A percentile compares a stretch with the other conserved stretches of the same genome.
phyloP scores from a whole-genome alignment of 768 basidiomycete species.

The Collybiopsis luxurians region DNA sequence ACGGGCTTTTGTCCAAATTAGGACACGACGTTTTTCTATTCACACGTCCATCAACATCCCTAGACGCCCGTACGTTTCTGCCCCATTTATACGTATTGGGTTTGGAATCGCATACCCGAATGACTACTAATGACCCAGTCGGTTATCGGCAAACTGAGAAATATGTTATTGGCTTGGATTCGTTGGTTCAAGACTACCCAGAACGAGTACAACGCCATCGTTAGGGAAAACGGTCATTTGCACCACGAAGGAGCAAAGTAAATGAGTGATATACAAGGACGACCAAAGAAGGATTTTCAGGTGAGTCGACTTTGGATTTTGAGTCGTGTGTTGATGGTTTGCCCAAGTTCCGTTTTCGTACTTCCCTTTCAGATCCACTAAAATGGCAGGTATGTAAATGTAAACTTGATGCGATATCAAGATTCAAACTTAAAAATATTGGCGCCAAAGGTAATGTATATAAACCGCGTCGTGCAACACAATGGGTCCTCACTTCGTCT shows the following conservation, averaged over 20 bases:
- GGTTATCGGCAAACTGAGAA: too few relatives aligned
- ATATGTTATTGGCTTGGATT: too few relatives aligned
- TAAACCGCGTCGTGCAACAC: slow-evolving; percentile 2
- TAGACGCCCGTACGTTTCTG: background rate
- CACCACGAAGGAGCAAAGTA: background rate
- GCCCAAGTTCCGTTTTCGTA: background rate
- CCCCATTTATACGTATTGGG: too few relatives aligned
- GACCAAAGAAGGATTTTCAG: slow-evolving; percentile 5
- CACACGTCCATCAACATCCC: background rate
- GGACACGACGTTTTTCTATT: background rate
- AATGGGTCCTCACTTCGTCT: background rate
- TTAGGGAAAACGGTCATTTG: background rate
- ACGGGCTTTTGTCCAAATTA: background rate
- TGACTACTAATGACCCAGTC: too few relatives aligned
- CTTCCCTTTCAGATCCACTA: slow-evolving; percentile 1
- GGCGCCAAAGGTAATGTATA: background rate
- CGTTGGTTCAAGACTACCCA: background rate
- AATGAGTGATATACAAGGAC: slow-evolving; percentile 2
- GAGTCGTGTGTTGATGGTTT: background rate
- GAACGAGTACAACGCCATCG: slow-evolving; percentile 1
- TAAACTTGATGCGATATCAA: background rate
- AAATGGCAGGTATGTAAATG: slow-evolving; percentile 1
- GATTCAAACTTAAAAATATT: background rate
- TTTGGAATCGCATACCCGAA: too few relatives aligned
- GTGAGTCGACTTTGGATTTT: background rate